Conservation (phyloP, 352 stramenopile genomes). For the Pseudoperonospora humuli region DNA sequence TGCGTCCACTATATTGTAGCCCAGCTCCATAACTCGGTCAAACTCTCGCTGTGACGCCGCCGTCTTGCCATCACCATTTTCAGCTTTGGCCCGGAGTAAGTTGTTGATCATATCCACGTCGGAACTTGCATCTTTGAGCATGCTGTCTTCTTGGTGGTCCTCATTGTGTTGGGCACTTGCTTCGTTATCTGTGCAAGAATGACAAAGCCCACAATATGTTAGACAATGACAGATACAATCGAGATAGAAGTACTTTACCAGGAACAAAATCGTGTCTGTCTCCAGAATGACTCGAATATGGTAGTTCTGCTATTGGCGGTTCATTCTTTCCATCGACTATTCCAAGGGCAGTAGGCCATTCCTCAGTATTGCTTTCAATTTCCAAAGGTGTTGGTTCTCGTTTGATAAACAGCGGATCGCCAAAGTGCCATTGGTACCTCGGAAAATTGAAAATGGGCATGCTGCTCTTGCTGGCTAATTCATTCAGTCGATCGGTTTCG, state of each 20-base stretch:
- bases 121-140: conserved; percentile 13
- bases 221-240: background rate
- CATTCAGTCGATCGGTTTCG: conserved; percentile 27
- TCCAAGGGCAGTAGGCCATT: background rate
- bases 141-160: conserved; percentile 7
- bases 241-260: conserved; percentile 8
- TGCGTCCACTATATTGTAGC: conserved; percentile 50
- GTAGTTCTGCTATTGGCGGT: background rate
- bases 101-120: conserved; percentile 28
- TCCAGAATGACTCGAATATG: conserved; percentile 1
- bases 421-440: conserved; percentile 30
- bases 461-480: conserved; percentile 23
- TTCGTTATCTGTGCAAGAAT: too few species aligned
- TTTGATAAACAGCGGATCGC: conserved; percentile 23
- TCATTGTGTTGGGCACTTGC: conserved; percentile 1
- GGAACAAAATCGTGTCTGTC: background rate
- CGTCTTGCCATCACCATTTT: conserved; percentile 8
- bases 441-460: conserved; percentile 33
- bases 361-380: background rate
- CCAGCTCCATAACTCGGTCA: conserved; percentile 33
- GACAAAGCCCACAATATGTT: conserved; percentile 5
- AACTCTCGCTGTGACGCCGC: conserved; percentile 25
- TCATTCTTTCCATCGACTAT: background rate
- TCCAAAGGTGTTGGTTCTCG: conserved; percentile 15
- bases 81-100: conserved; percentile 23